These are phyloP conservation scores for Saccharomyces jurei DNA, from an alignment of 805 yeast genomes.

Conservation along the genomic window DNA sequence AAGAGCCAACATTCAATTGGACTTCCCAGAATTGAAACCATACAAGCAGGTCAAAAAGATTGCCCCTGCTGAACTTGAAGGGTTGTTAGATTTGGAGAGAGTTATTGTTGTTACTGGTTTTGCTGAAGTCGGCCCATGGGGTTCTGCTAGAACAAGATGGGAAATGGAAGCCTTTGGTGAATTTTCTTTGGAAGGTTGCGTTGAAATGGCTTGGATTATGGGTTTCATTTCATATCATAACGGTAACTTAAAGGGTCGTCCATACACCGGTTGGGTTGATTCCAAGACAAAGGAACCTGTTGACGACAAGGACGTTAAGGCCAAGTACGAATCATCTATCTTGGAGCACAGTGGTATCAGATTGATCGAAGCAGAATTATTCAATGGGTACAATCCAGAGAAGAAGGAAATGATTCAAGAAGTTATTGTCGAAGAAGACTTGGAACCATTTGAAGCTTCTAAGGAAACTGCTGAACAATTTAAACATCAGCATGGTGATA, in stretches of 20 bases:
- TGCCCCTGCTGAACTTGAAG: conserved; percentile 69
- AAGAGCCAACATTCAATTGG: conserved; percentile 88
- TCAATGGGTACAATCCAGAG: conserved; percentile 89
- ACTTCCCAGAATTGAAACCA: conserved; percentile 81
- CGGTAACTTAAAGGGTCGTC: conserved; percentile 54
- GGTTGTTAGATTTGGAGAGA: conserved; percentile 83
- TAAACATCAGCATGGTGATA: conserved; percentile 87
- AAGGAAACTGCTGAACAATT: conserved; percentile 93
- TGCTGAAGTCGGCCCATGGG: conserved; percentile 99
- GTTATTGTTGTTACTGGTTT: conserved; percentile 96
- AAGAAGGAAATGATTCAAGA: conserved; percentile 92
- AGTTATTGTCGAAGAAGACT: conserved; percentile 90
- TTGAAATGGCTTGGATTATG: conserved; percentile 99
- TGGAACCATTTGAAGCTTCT: conserved; percentile 92
- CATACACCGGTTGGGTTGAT: conserved; percentile 96
- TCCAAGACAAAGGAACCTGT: conserved; percentile 87
- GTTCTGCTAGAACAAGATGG: conserved; percentile 98
- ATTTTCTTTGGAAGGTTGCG: conserved; percentile 93
- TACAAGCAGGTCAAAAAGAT: conserved; percentile 62
- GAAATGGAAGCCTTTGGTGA: conserved; percentile 96
- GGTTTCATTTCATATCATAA: conserved; percentile 92
- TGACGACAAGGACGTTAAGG: conserved; percentile 88
- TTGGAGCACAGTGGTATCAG: conserved; percentile 94
- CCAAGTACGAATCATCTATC: conserved; percentile 82
- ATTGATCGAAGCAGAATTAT: conserved; percentile 90